Percentiles rank a stretch among this genome's conserved stretches.
Conservation (phyloP, 1,284 basidiomycete genomes). For the Golubevia sp. region DNA sequence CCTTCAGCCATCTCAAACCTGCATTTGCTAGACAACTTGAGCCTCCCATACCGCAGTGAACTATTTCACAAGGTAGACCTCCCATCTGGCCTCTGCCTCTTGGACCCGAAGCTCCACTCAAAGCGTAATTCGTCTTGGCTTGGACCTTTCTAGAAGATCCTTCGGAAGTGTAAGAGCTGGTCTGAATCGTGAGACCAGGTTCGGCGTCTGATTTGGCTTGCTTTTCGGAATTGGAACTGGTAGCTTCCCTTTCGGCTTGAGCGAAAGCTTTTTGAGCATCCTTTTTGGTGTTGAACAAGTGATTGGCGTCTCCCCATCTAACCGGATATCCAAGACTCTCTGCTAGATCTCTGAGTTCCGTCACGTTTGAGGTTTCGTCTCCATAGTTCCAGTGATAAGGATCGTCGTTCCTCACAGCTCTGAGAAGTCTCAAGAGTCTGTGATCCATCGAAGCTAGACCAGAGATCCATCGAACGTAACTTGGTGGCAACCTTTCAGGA, state of each 20-base stretch:
- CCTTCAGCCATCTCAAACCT: constrained; percentile 49
- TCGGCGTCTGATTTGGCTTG: too few relatives aligned
- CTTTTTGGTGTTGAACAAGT: constrained; percentile 19
- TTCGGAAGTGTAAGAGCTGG: too few relatives aligned
- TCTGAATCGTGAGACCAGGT: too few relatives aligned
- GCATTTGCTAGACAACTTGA: constrained; percentile 58
- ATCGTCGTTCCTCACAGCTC: constrained; percentile 38
- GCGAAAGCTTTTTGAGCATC: constrained; percentile 12
- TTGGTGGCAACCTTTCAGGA: constrained; percentile 48
- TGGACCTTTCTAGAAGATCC: too few relatives aligned
- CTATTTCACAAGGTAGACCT: constrained; percentile 60
- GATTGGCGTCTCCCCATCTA: constrained; percentile 39
- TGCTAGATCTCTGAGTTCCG: constrained; percentile 31
- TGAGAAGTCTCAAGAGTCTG: constrained; percentile 48
- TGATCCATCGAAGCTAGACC: constrained; percentile 61
- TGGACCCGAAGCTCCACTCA: constrained; percentile 32
- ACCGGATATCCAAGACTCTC: constrained; percentile 43
- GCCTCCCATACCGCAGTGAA: constrained; percentile 58
- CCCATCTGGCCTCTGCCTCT: constrained; percentile 43
- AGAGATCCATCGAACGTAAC: constrained; percentile 59
- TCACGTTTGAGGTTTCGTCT: constrained; percentile 16
- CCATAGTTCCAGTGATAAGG: constrained; percentile 53
- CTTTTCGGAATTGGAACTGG: too few relatives aligned
- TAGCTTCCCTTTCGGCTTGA: too few relatives aligned
- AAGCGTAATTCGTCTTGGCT: constrained; percentile 19